phyloP scores from a whole-genome alignment of 2,329 filamentous ascomycete species.

The Fusarium nisikadoi region DNA sequence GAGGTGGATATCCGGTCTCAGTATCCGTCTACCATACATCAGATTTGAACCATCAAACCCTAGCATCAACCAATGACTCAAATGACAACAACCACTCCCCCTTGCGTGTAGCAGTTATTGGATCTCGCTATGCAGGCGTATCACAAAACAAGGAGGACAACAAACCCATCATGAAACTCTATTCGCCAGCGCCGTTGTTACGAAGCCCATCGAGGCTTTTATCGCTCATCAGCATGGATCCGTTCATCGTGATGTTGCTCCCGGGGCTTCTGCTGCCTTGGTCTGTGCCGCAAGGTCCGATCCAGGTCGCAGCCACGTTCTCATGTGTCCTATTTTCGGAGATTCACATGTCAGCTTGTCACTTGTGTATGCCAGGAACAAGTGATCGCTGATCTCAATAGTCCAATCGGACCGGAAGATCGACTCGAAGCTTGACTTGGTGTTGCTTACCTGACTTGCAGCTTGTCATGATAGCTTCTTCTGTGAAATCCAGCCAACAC shows the following conservation, averaged over 20 bases:
- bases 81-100: constrained; percentile 30
- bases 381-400: constrained; percentile 6
- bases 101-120: constrained; percentile 17
- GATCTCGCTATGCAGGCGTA: constrained; percentile 1
- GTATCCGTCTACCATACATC: constrained; percentile 16
- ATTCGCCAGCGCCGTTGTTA: constrained; percentile 27
- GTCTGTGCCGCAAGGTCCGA: constrained; percentile 42
- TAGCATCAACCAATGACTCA: constrained; percentile 27
- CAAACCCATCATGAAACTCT: constrained; percentile 16
- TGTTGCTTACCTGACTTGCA: constrained; percentile 82
- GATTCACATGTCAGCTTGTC: constrained; percentile 34
- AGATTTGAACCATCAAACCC: constrained; percentile 16
- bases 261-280: constrained; percentile 34
- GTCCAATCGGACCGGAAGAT: constrained; percentile 14
- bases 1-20: constrained; percentile 25
- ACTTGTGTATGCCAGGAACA: constrained; percentile 1
- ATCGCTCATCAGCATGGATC: constrained; percentile 24
- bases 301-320: constrained; percentile 76
- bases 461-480: constrained; percentile 91
- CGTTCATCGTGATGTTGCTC: constrained; percentile 30
- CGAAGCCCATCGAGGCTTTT: constrained; percentile 15
- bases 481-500: constrained; percentile 92
- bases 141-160: not conserved
- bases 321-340: constrained; percentile 71
- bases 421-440: not conserved